A percentile compares a stretch with the other conserved stretches of the same genome.
phyloP scores from a whole-genome alignment of 495 filamentous ascomycete species.

The Penicillium samsonianum region DNA sequence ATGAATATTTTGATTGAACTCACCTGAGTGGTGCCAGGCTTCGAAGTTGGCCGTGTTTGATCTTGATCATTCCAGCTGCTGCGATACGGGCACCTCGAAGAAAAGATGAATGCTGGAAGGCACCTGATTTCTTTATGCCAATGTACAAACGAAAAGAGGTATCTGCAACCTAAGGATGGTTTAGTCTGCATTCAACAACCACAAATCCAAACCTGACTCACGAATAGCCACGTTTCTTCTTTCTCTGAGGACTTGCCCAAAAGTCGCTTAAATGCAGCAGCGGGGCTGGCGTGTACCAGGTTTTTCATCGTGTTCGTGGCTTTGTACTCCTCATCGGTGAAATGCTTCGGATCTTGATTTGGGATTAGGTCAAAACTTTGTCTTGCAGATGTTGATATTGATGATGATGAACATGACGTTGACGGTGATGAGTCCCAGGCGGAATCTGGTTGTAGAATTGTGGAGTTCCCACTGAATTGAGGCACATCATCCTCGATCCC shows the following conservation, averaged over 20 bases:
- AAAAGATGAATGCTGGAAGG: conserved; percentile 90
- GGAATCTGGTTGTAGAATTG: neutral
- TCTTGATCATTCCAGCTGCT: conserved; percentile 82
- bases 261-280: conserved; percentile 69
- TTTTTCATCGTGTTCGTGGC: conserved; percentile 61
- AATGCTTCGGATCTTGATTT: neutral
- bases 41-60: conserved; percentile 73
- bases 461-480: conserved; percentile 34
- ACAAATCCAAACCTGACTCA: conserved; percentile 23
- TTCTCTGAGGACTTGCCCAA: conserved; percentile 69
- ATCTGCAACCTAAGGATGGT: conserved; percentile 52
- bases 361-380: neutral
- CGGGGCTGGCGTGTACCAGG: conserved; percentile 65
- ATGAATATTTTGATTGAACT: neutral
- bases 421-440: conserved; percentile 10
- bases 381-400: neutral
- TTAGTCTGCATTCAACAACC: conserved; percentile 2
- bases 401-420: conserved; percentile 7
- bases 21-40: conserved; percentile 49
- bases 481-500: conserved; percentile 61
- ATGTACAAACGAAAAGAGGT: conserved; percentile 85
- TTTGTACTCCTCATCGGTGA: conserved; percentile 35
- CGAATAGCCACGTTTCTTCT: conserved; percentile 90
- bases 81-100: conserved; percentile 78
- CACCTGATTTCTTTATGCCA: conserved; percentile 84